Evolutionary conservation across 768 basidiomycete species (phyloP).

Genomic region (Ramaria sp.): DNA sequence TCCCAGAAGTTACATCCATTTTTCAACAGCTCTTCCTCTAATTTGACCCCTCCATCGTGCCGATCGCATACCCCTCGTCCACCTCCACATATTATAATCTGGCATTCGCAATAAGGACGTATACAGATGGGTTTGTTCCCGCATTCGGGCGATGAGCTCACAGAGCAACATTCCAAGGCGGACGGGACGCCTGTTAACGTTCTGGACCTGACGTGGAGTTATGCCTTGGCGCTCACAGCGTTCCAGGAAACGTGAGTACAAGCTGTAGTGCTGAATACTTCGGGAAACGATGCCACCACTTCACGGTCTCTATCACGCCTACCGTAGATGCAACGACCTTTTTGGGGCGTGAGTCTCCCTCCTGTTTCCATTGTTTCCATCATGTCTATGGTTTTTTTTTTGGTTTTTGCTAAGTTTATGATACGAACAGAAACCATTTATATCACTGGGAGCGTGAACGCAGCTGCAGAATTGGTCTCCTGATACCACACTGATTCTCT

Average conservation of each 20-base stretch:
- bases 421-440: conserved; percentile 66
- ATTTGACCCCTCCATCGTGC: conserved; percentile 36
- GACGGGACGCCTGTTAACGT: conserved; percentile 49
- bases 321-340: conserved; percentile 50
- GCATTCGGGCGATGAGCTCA: conserved; percentile 43
- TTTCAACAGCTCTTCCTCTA: conserved; percentile 66
- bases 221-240: conserved; percentile 55
- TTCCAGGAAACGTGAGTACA: conserved; percentile 38
- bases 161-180: conserved; percentile 50
- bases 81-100: conserved; percentile 40
- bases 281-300: conserved; percentile 17
- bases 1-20: conserved; percentile 40
- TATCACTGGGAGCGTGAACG: conserved; percentile 47
- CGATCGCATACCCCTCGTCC: conserved; percentile 42
- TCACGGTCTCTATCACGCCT: conserved; percentile 45
- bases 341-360: conserved; percentile 54
- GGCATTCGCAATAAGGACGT: conserved; percentile 34
- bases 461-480: conserved; percentile 53
- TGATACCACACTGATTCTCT: conserved; percentile 42
- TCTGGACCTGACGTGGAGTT: conserved; percentile 65
- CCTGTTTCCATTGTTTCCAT: too few relatives aligned
- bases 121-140: conserved; percentile 67
- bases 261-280: conserved; percentile 55
- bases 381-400: neutral
- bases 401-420: neutral